Conservation (phyloP, 495 filamentous ascomycete species). For the Hypomontagnella submonticulosa region DNA sequence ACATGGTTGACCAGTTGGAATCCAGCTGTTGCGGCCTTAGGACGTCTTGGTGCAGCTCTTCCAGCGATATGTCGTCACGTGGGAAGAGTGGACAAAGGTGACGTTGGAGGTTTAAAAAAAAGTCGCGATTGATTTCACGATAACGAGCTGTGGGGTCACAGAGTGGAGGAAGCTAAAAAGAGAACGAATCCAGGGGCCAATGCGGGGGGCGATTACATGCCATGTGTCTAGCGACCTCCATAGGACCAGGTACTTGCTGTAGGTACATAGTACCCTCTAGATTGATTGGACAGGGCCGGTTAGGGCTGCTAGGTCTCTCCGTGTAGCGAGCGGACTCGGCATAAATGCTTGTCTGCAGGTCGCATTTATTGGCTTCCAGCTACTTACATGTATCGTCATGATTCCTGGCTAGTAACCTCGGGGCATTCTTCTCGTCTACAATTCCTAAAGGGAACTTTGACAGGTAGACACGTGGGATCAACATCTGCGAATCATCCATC, state of each 20-base stretch:
- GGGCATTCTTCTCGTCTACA: conserved; percentile 10
- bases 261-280: conserved; percentile 1
- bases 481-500: conserved; percentile 41
- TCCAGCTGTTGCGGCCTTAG: neutral
- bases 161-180: conserved; percentile 39
- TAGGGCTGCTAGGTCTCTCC: too few relatives aligned
- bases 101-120: conserved; percentile 35
- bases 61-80: conserved; percentile 1
- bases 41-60: neutral
- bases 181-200: conserved; percentile 22
- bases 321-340: too few relatives aligned
- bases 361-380: conserved; percentile 17
- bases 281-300: conserved; percentile 25
- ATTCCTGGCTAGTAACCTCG: neutral
- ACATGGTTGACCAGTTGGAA: conserved; percentile 2
- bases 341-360: conserved; percentile 23
- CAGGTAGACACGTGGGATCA: conserved; percentile 36
- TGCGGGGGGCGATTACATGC: conserved; percentile 24
- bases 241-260: too few relatives aligned
- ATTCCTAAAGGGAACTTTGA: conserved; percentile 2
- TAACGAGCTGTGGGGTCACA: conserved; percentile 22
- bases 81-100: conserved; percentile 4
- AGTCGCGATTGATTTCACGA: conserved; percentile 34
- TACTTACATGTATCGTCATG: conserved; percentile 19
- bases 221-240: too few relatives aligned